Base-by-base conservation (phyloP, 2,329 filamentous ascomycete genomes). In the Colletotrichum melonis region DNA sequence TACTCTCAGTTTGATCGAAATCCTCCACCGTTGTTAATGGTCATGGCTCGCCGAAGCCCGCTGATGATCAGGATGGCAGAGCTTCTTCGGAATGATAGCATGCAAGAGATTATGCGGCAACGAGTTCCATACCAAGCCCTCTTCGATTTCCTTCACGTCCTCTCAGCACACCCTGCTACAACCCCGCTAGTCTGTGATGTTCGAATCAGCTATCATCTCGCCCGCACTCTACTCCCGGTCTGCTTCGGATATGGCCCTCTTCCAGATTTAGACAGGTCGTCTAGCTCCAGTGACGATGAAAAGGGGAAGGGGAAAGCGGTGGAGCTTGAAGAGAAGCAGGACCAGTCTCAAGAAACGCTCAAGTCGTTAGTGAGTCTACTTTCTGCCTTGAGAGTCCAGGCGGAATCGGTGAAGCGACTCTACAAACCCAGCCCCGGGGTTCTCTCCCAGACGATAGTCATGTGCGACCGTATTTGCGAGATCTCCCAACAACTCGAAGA, bases 41-140 rank as follows among this genome's bases (percentile, higher is more conserved):
- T 66, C 30, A 76, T 80, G 64, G 42, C 78, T 1, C 49, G 56
- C 16, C 75, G 77, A 32, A 81, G 79, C 30, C 78, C 79, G 0
- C 68, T 81, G 11, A 19, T 81, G 11, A 49, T 59, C 5, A 77
- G 75, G 42, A 75, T 76, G 1, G 75, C 74, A 3, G 77, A 79
- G 56, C 38, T 80, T 3, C 73, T 81, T 1, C 76, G 77, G 2
- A 75, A 78, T 46, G 76, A 77, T 1, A 75, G 76, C 5, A 75
- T 81, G 8, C 32, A 72, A 28, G n/a, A 62, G 7, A 38, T 72
- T 26, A 16, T 63, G n/a, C 8, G 14, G 12, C 35, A 24, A 4
- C 12, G 42, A 5, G 4, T 14, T 14, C 28, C 63, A 11, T 72
- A 63, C 19, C 26, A 14, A 3, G 28, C 52, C 9, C 19, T 69